Conservation (phyloP, 2,329 filamentous ascomycete species). For the Fusarium pilosicola region DNA sequence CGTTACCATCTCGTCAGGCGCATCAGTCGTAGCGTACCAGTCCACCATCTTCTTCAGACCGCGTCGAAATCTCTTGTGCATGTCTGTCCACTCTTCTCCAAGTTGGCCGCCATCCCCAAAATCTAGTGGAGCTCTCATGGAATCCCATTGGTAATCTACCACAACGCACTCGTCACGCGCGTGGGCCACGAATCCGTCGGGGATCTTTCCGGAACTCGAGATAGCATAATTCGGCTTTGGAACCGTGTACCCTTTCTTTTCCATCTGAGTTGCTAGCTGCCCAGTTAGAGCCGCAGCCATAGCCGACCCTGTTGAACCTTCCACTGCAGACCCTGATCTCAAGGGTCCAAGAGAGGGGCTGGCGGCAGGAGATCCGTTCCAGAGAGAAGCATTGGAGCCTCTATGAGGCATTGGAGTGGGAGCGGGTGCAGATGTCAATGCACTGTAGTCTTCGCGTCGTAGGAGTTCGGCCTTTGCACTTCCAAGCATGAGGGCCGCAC, state of each 20-base stretch:
- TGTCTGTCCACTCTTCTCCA: slow-evolving; percentile 93
- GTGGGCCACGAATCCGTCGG: slow-evolving; percentile 87
- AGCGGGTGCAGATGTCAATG: slow-evolving; percentile 49
- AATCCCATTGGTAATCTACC: slow-evolving; percentile 97
- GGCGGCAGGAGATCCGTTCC: slow-evolving; percentile 47
- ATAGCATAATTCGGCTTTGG: slow-evolving; percentile 87
- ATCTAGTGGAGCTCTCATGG: slow-evolving; percentile 77
- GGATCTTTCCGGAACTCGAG: slow-evolving; percentile 82
- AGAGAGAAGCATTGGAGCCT: slow-evolving; percentile 45
- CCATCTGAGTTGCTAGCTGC: slow-evolving; percentile 36
- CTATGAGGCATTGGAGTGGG: slow-evolving; percentile 29
- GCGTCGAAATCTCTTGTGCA: slow-evolving; percentile 89
- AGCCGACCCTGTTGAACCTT: slow-evolving; percentile 45
- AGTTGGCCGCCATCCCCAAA: slow-evolving; percentile 91
- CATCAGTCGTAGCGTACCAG: slow-evolving; percentile 76
- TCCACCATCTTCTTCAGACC: slow-evolving; percentile 82
- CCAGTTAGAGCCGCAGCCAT: slow-evolving; percentile 51
- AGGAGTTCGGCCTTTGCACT: slow-evolving; percentile 89
- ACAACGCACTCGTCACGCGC: slow-evolving; percentile 86
- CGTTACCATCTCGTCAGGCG: slow-evolving; percentile 62
- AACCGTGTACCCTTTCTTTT: slow-evolving; percentile 70
- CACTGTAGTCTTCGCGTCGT: slow-evolving; percentile 74
- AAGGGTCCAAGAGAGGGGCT: slow-evolving; percentile 39
- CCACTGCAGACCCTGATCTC: slow-evolving; percentile 35
- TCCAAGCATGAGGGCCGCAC: slow-evolving; percentile 86